A percentile compares a stretch with the other conserved stretches of the same genome.
phyloP scores from a whole-genome alignment of 805 yeast genomes.

The Clavispora santaluciae region DNA sequence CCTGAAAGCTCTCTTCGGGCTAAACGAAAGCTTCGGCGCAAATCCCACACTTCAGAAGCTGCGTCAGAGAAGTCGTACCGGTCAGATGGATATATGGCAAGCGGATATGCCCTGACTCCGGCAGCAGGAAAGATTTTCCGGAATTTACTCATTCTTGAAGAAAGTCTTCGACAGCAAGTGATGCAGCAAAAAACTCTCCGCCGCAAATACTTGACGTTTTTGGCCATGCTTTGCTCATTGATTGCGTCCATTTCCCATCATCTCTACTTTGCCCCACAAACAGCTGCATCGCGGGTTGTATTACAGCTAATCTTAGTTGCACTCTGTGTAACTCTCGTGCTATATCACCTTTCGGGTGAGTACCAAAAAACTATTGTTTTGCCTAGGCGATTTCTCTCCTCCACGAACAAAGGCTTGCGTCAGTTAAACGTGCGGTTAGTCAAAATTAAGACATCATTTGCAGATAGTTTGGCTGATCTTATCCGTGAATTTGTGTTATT shows the following conservation, averaged over 20 bases:
- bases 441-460: slow-evolving; percentile 43
- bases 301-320: slow-evolving; percentile 57
- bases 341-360: slow-evolving; percentile 86
- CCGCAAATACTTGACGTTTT: slow-evolving; percentile 54
- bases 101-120: slow-evolving; percentile 24
- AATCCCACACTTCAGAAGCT: slow-evolving; percentile 12
- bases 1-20: slow-evolving; percentile 3
- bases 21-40: slow-evolving; percentile 10
- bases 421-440: slow-evolving; percentile 77
- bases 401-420: slow-evolving; percentile 86
- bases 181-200: slow-evolving; percentile 64
- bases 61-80: slow-evolving; percentile 13
- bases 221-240: slow-evolving; percentile 35
- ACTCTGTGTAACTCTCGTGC: slow-evolving; percentile 58
- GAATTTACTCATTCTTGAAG: slow-evolving; percentile 79
- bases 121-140: slow-evolving; percentile 73
- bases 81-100: slow-evolving; percentile 11
- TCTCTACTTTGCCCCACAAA: slow-evolving; percentile 25
- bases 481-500: slow-evolving; percentile 33
- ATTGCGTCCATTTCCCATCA: slow-evolving; percentile 38
- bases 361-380: slow-evolving; percentile 78
- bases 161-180: slow-evolving; percentile 76
- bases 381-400: slow-evolving; percentile 71
- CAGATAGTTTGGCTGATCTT: slow-evolving; percentile 30
- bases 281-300: slow-evolving; percentile 26